Evolutionary conservation across 306 rosid genomes (phyloP).

Genomic region (Datisca glomerata): DNA sequence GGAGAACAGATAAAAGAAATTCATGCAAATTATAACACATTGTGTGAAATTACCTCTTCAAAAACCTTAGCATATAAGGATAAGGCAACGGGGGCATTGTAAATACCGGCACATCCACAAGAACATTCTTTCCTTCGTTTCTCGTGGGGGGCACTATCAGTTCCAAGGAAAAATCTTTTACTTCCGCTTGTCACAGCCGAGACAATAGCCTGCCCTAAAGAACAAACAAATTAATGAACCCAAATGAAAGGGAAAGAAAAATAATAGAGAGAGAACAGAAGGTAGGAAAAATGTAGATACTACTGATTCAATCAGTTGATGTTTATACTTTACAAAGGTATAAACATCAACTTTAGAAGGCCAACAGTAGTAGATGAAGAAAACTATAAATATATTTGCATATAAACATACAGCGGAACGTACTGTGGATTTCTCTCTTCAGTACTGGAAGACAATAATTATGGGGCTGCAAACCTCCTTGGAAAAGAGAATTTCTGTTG

Average conservation of each 20-base stretch:
- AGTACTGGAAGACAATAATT: slow-evolving; percentile 78
- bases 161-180: slow-evolving; percentile 76
- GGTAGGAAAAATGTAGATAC: too few relatives aligned
- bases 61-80: slow-evolving; percentile 80
- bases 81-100: slow-evolving; percentile 70
- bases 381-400: background rate
- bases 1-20: background rate
- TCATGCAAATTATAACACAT: background rate
- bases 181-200: slow-evolving; percentile 80
- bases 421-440: slow-evolving; percentile 79
- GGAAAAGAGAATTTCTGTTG: slow-evolving; percentile 73
- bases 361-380: background rate
- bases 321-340: background rate
- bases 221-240: slow-evolving; percentile 8
- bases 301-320: too few relatives aligned
- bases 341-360: background rate
- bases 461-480: slow-evolving; percentile 92
- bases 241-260: slow-evolving; percentile 4
- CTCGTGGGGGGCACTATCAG: slow-evolving; percentile 96
- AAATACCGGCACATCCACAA: slow-evolving; percentile 93
- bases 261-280: too few relatives aligned
- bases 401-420: slow-evolving; percentile 6
- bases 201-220: slow-evolving; percentile 63
- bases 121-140: slow-evolving; percentile 54
- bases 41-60: slow-evolving; percentile 55